A percentile compares a stretch with the other conserved stretches of the same genome.
Conservation (phyloP, 306 rosid species). For the Acacia acuminata region DNA sequence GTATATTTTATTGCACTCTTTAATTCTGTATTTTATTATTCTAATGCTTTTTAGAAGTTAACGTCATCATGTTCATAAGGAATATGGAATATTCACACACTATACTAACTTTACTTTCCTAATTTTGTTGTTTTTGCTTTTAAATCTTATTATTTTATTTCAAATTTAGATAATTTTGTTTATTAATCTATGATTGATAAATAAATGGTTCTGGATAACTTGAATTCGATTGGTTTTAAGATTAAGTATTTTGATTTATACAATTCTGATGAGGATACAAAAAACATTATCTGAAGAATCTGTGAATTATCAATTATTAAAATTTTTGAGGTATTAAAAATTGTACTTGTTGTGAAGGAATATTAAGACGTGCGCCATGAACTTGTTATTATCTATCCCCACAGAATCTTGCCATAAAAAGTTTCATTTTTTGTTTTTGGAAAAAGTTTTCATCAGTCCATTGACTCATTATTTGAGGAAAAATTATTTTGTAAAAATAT, state of each 20-base stretch:
- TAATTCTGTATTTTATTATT: neutral
- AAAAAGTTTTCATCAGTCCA: neutral
- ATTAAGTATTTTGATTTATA: too few relatives aligned
- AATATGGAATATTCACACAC: neutral
- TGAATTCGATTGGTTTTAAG: too few relatives aligned
- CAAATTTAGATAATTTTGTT: neutral
- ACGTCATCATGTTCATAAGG: neutral
- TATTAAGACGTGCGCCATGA: neutral
- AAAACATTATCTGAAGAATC: neutral
- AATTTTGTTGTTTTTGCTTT: neutral
- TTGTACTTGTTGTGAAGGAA: neutral
- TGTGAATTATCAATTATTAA: neutral
- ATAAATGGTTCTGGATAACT: neutral
- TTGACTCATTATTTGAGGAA: neutral
- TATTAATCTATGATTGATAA: neutral
- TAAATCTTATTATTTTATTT: neutral
- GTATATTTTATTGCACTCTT: neutral
- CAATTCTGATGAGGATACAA: neutral
- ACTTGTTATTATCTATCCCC: neutral
- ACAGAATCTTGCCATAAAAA: neutral
- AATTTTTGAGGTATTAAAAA: neutral
- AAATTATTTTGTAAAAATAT: neutral
- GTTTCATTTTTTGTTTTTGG: neutral
- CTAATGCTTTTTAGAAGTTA: neutral
- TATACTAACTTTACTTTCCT: neutral